Conservation (phyloP, 257 asterid genomes). For the Fraxinus excelsior region DNA sequence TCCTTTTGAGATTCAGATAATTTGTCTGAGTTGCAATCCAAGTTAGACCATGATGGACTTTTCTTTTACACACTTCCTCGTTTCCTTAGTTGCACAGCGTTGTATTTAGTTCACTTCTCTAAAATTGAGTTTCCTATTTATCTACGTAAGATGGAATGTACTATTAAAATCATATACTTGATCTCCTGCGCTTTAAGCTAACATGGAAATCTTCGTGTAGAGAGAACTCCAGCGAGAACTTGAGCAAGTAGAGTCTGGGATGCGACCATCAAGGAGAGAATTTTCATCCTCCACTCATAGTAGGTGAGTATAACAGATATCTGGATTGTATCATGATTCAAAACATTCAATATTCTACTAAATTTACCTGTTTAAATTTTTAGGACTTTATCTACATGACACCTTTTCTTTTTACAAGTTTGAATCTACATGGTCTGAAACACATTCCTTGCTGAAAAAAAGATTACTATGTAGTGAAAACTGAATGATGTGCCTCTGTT, state of each 20-base stretch:
- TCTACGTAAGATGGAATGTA: constrained; percentile 4
- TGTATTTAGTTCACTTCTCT: constrained; percentile 14
- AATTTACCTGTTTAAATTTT: not conserved
- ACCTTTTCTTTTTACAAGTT: not conserved
- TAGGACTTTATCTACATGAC: not conserved
- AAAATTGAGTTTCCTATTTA: constrained; percentile 9
- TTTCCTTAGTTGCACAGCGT: constrained; percentile 4
- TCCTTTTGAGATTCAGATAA: not conserved
- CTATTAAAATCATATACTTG: constrained; percentile 15
- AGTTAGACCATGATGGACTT: constrained; percentile 13
- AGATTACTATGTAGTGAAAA: not conserved
- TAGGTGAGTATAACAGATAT: constrained; percentile 50
- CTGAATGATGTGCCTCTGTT: not conserved
- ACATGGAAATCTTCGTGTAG: constrained; percentile 42
- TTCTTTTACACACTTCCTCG: constrained; percentile 4
- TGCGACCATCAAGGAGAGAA: constrained; percentile 77
- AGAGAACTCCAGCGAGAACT: constrained; percentile 95
- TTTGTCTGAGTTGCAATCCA: not conserved
- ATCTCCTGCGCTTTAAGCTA: constrained; percentile 7
- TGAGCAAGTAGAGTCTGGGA: constrained; percentile 91
- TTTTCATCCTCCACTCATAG: constrained; percentile 69
- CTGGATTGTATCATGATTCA: constrained; percentile 19
- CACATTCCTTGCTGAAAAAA: not conserved
- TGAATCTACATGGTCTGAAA: not conserved
- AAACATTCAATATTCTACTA: not conserved